Evolutionary conservation across 225 moss, liverwort and hornwort species (phyloP).

Genomic region (Bryoerythrophyllum caledonicum): DNA sequence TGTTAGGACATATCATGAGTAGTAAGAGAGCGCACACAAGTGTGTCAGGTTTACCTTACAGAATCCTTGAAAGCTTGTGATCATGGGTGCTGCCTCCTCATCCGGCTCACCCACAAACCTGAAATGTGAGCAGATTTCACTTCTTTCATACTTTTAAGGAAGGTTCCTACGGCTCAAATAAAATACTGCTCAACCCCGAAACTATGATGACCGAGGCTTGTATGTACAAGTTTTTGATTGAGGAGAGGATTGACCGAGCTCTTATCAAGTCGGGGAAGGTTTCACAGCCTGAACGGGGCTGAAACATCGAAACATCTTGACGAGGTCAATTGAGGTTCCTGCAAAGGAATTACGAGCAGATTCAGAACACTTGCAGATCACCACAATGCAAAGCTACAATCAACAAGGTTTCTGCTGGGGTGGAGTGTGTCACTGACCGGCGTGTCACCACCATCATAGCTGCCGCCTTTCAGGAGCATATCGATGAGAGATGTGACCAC

Average conservation of each 20-base stretch:
- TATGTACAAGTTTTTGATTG: slow-evolving; percentile 33
- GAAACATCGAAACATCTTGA: slow-evolving; percentile 66
- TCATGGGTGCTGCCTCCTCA: slow-evolving; percentile 1
- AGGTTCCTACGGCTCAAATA: slow-evolving; percentile 14
- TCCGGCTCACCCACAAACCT: slow-evolving; percentile 21
- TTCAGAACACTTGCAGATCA: slow-evolving; percentile 20
- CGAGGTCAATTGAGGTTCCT: slow-evolving; percentile 77
- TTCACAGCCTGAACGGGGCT: slow-evolving; percentile 56
- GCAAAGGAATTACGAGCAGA: slow-evolving; percentile 30
- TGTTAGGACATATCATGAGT: slow-evolving; percentile 1
- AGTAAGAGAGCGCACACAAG: slow-evolving; percentile 10
- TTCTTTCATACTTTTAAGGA: slow-evolving; percentile 11
- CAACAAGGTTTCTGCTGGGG: slow-evolving; percentile 1
- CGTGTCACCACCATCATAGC: slow-evolving; percentile 73
- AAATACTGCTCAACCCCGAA: slow-evolving; percentile 33
- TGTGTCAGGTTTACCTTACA: neutral
- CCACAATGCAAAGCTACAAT: neutral
- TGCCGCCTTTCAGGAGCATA: slow-evolving; percentile 88
- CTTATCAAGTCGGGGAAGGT: neutral
- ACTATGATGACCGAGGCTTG: slow-evolving; percentile 22
- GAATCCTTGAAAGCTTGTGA: slow-evolving; percentile 26
- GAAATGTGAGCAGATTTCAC: slow-evolving; percentile 26
- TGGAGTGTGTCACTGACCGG: slow-evolving; percentile 51
- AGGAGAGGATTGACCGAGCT: neutral
- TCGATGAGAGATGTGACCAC: slow-evolving; percentile 75